Base-by-base conservation (phyloP, 768 basidiomycete species). In the Psilocybe cubensis region DNA sequence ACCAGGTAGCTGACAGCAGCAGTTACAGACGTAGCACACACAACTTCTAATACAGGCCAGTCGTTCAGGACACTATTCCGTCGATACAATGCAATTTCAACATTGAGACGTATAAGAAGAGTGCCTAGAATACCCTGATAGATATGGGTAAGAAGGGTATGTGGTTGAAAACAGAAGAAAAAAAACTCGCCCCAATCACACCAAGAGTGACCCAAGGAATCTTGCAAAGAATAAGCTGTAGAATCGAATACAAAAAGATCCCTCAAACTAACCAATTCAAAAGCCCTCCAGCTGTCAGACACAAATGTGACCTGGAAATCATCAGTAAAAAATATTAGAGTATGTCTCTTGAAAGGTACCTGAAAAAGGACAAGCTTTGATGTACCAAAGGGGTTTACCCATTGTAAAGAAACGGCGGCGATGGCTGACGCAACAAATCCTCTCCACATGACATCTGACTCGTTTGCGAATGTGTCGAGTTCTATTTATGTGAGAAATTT, bases 401-500 rank as follows among this genome's bases (percentile, higher is more conserved):
- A 86, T 69, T 93, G 90, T 51, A 96, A 72, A 0, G 89, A 81
- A n/a, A 92, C 85, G 1, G 92, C 92, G 0, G 94, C 94, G 50
- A 94, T 83, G 48, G 88, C 91, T 6, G 92, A 93, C 14, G 91
- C 92, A 53, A 92, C 92, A 68, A 96, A 96, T n/a, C 88, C 91
- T 54, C 85, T 79, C 89, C 88, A 90, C 80, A 90, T 85, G 25
- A 90, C 88, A 61, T 92, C 90, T 2, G 86, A 85, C 58, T 88
- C 87, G 62, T 82, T 85, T 17, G 85, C 81, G 65, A 88, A 87
- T 1, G 84, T 82, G 61, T 88, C 87, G 17, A 89, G 72, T 66
- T 89, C 87, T 84, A 56, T n/a, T 44, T 24, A 23, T 25, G 10
- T 33, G 27, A 35, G 5, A 20, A 12, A 31, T 23, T 38, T 29